phyloP scores from a whole-genome alignment of 1,284 basidiomycete species.

The Ceratobasidium sp. region DNA sequence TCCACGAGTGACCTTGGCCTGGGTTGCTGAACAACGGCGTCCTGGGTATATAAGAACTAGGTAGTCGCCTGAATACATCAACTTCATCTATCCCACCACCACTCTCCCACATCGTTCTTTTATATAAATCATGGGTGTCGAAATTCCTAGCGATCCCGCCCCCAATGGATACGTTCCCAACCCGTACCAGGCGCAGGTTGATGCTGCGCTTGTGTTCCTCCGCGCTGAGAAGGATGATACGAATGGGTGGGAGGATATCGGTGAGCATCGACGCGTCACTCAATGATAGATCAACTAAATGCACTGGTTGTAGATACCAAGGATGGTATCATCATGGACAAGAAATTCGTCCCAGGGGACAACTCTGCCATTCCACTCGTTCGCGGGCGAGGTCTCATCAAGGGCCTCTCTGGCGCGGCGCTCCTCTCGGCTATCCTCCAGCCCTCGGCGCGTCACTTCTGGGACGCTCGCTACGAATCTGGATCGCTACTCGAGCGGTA shows the following conservation, averaged over 20 bases:
- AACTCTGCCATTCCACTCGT: constrained; percentile 41
- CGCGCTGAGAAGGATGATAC: constrained; percentile 37
- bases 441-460: constrained; percentile 36
- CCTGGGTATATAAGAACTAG: not conserved
- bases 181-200: constrained; percentile 37
- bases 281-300: not conserved
- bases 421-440: constrained; percentile 38
- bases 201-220: constrained; percentile 38
- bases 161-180: constrained; percentile 37
- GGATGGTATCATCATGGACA: constrained; percentile 41
- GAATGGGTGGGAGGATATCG: constrained; percentile 42
- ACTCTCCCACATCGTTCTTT: not conserved
- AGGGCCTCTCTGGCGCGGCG: constrained; percentile 29
- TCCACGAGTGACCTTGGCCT: constrained; percentile 1
- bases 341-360: constrained; percentile 39
- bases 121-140: constrained; percentile 11
- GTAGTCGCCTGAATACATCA: constrained; percentile 14
- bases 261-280: constrained; percentile 23
- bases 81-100: not conserved
- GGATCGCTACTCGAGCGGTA: constrained; percentile 40
- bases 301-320: constrained; percentile 32
- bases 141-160: constrained; percentile 33
- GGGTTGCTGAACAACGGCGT: not conserved
- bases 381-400: constrained; percentile 38
- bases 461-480: constrained; percentile 38